Conservation (phyloP, 345 rosid species). For the Crucihimalaya himalaica region DNA sequence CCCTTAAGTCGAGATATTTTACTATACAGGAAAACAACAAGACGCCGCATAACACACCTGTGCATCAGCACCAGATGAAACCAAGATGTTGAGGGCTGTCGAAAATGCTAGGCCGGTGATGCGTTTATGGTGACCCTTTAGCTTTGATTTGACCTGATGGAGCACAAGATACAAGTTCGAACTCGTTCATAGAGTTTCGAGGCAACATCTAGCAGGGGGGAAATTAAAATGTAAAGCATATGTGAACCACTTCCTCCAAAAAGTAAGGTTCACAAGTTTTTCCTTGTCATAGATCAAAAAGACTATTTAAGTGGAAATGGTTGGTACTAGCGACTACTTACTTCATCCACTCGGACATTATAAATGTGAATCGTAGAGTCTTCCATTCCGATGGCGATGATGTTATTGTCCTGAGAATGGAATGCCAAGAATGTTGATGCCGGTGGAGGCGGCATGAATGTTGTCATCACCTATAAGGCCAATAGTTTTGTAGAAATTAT, state of each 20-base stretch:
- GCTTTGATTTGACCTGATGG: conserved; percentile 72
- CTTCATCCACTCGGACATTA: conserved; percentile 86
- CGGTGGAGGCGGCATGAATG: conserved; percentile 85
- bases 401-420: conserved; percentile 84
- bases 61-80: conserved; percentile 96
- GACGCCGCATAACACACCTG: conserved; percentile 52
- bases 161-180: conserved; percentile 18
- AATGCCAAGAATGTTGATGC: conserved; percentile 86
- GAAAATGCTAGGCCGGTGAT: conserved; percentile 89
- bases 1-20: not conserved
- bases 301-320: not conserved
- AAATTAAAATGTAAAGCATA: not conserved
- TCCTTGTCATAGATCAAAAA: conserved; percentile 5
- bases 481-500: not conserved
- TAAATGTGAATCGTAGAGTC: conserved; percentile 83
- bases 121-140: conserved; percentile 86
- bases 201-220: not conserved
- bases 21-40: conserved; percentile 1
- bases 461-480: conserved; percentile 75
- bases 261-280: not conserved
- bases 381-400: conserved; percentile 91
- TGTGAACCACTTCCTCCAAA: conserved; percentile 12
- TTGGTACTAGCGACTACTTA: conserved; percentile 32
- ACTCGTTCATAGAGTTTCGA: not conserved
- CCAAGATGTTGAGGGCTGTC: conserved; percentile 65